A percentile compares a stretch with the other conserved stretches of the same genome.
Evolutionary conservation across 2,329 filamentous ascomycete species (phyloP).

Genomic region (Penicillium corylophilum): DNA sequence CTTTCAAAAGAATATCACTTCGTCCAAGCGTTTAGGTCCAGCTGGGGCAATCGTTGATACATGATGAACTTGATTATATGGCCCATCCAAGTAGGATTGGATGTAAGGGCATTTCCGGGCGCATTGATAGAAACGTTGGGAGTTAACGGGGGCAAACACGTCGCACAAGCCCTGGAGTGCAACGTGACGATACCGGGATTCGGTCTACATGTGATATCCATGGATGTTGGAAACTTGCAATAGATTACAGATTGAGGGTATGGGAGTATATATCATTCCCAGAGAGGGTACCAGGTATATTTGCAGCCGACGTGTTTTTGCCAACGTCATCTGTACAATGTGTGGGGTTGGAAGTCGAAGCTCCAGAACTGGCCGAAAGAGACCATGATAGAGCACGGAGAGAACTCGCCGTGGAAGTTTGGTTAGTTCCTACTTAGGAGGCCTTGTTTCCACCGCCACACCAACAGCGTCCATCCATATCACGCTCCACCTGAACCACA

Average conservation of each 20-base stretch:
- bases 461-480: conserved; percentile 70
- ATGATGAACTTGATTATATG: neutral
- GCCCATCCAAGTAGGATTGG: too few relatives aligned
- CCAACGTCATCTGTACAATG: conserved; percentile 13
- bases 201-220: conserved; percentile 7
- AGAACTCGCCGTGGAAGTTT: neutral
- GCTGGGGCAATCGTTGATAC: neutral
- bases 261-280: conserved; percentile 1
- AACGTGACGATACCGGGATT: neutral
- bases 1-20: too few relatives aligned
- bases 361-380: neutral
- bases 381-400: neutral
- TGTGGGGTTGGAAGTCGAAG: neutral
- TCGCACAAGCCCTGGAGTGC: neutral
- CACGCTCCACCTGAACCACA: conserved; percentile 82
- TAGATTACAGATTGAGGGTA: neutral
- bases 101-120: neutral
- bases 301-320: neutral
- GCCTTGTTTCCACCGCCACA: conserved; percentile 52
- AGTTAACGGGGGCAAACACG: neutral
- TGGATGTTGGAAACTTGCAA: neutral
- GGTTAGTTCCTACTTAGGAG: conserved; percentile 10
- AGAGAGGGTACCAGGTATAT: neutral
- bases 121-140: neutral
- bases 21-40: too few relatives aligned